A percentile compares a stretch with the other conserved stretches of the same genome.
Evolutionary conservation across 257 asterid genomes (phyloP).

Genomic region (Perilla frutescens): DNA sequence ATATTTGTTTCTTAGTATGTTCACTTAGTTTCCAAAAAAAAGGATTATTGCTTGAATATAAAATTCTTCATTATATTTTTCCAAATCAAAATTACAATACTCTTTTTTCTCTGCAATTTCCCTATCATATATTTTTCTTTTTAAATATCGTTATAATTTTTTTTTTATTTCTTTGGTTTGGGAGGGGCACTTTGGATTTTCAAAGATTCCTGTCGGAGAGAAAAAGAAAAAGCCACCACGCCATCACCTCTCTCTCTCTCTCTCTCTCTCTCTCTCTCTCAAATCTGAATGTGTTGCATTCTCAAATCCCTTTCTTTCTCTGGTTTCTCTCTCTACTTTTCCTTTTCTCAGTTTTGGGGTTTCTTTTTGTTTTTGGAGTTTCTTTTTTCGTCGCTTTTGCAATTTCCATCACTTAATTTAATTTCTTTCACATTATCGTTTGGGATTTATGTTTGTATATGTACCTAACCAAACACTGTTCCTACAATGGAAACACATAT

Average conservation of each 20-base stretch:
- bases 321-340: conserved; percentile 17
- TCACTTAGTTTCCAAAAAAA: too few species aligned
- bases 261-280: conserved; percentile 38
- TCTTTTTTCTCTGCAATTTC: not conserved
- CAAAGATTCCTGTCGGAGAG: conserved; percentile 75
- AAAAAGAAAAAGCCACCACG: conserved; percentile 74
- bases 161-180: not conserved
- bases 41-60: too few species aligned
- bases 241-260: conserved; percentile 49
- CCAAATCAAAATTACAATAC: not conserved
- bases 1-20: too few species aligned
- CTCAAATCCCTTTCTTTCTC: conserved; percentile 64
- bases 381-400: conserved; percentile 40
- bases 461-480: conserved; percentile 36
- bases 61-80: not conserved
- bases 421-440: conserved; percentile 9
- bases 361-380: conserved; percentile 29
- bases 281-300: conserved; percentile 40
- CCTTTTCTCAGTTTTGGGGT: conserved; percentile 23
- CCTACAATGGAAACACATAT: conserved; percentile 40
- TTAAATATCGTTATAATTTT: not conserved
- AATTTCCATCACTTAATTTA: conserved; percentile 26
- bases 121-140: not conserved
- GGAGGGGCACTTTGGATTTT: conserved; percentile 53
- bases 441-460: conserved; percentile 31